Evolutionary conservation across 31 red algal genomes (phyloP).

Genomic region (Asparagopsis taxiformis): DNA sequence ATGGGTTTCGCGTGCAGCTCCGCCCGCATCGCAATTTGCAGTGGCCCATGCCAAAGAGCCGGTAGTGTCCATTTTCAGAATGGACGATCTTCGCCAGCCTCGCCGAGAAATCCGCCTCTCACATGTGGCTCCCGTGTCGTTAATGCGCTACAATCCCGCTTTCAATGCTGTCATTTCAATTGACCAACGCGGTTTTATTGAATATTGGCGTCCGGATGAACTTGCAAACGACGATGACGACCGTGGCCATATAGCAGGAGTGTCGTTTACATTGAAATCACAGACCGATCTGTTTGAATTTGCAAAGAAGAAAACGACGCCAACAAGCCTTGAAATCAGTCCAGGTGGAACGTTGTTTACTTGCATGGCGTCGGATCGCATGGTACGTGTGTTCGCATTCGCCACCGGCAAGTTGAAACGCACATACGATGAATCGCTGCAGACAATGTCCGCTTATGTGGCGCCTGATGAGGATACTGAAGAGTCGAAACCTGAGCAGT

Average conservation of each 20-base stretch:
- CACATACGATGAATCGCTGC: too few species aligned
- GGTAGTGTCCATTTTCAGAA: conserved; percentile 3
- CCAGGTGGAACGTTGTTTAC: too few species aligned
- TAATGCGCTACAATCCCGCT: conserved; percentile 21
- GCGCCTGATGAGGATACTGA: too few species aligned
- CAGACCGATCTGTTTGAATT: too few species aligned
- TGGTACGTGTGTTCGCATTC: too few species aligned
- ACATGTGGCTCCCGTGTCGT: conserved; percentile 10
- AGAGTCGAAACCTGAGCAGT: too few species aligned
- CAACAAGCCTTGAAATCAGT: too few species aligned
- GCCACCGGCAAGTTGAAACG: too few species aligned
- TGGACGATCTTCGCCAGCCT: conserved; percentile 11
- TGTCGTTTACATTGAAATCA: not conserved
- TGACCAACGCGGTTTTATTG: conserved; percentile 24
- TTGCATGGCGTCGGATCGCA: too few species aligned
- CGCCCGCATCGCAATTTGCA: not conserved
- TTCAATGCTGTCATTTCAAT: conserved; percentile 21
- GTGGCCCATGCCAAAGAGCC: conserved; percentile 26
- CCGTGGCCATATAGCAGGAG: not conserved
- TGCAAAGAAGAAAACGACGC: too few species aligned
- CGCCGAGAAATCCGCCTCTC: not conserved
- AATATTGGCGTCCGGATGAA: conserved; percentile 28
- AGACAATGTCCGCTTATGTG: too few species aligned
- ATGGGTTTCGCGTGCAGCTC: not conserved
- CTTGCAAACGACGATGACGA: not conserved